Evolutionary conservation across 2,329 filamentous ascomycete genomes (phyloP), one percentile per base, ranked within the genome.

Genomic region (Penicillium concentricum): DNA sequence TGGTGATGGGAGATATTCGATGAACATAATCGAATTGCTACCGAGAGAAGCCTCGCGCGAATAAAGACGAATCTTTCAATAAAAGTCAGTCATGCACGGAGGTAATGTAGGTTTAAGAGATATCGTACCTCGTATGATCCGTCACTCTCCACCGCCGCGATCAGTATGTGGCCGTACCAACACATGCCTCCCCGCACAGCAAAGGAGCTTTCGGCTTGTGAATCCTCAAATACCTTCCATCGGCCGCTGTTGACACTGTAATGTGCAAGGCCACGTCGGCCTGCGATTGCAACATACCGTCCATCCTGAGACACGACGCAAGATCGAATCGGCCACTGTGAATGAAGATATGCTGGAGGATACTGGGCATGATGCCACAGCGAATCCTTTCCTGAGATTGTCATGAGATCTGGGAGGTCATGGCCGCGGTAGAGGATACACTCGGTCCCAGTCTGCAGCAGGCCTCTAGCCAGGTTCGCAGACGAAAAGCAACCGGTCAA

Each of bases 171-270:
- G 64, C 96, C 92, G 71, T 96, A 92, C 94, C 94, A 99, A 72
- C 93, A 97, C 92, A 99, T 96, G 7, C 94, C 94, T 47, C 94
- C 94, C 61, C 92, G 83, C 15, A 99, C 91, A 24, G 91, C 86
- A 70, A 99, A 99, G 61, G 92, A 91, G 66, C 92, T 92, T 74
- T 97, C 94, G 69, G 88, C 84, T 30, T 83, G 85, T 26, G 87
- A 83, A 66, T 92, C 91, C 47, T 88, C 83, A 72, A 99, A 99
- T 0, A 89, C 95, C 72, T 96, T 97, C 94, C 94, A 99, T 57
- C 94, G 84, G 28, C 93, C 91, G 70, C 93, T 97, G 64, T 89
- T 89, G 59, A 97, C 86, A 68, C 94, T 97, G 75, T 99, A 99
- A 73, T 99, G 94, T 10, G 93, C 93, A 50, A 99, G 81, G 0